These are phyloP conservation scores for Vaccinium corymbosum DNA, from an alignment of 148 eudicot genomes.

Conservation along the genomic window DNA sequence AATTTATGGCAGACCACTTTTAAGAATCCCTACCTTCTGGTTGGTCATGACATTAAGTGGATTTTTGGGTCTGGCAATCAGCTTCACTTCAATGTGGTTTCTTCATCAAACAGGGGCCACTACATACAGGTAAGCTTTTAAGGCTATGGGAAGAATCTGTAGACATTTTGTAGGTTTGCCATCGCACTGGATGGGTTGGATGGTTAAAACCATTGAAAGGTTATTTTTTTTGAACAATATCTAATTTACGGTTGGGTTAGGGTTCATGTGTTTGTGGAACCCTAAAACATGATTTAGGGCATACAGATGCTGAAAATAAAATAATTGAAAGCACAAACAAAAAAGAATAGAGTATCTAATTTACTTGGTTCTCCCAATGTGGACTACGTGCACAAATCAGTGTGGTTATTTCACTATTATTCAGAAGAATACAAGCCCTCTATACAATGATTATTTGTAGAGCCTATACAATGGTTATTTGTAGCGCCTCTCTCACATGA, in stretches of 20 bases:
- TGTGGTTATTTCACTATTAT: background rate
- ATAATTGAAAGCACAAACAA: background rate
- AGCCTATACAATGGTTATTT: too few relatives aligned
- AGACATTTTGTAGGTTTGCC: slow-evolving; percentile 1
- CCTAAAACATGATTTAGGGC: too few relatives aligned
- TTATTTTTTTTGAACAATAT: too few relatives aligned
- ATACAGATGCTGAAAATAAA: too few relatives aligned
- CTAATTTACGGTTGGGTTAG: background rate
- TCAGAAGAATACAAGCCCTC: background rate
- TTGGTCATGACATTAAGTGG: slow-evolving; percentile 93
- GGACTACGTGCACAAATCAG: background rate
- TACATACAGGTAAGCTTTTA: slow-evolving; percentile 67
- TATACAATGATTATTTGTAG: too few relatives aligned
- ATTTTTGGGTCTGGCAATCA: slow-evolving; percentile 89
- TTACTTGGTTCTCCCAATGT: background rate
- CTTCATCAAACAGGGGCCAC: slow-evolving; percentile 99
- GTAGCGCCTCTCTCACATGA: too few relatives aligned
- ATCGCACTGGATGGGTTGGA: background rate
- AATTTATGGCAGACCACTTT: slow-evolving; percentile 61
- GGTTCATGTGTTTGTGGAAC: background rate
- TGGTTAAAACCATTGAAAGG: background rate
- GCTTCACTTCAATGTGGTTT: slow-evolving; percentile 99
- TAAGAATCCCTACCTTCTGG: slow-evolving; percentile 83
- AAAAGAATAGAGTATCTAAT: background rate
- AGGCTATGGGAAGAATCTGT: background rate